phyloP scores from a whole-genome alignment of 139 green algal genomes.

The Volvox africanus region DNA sequence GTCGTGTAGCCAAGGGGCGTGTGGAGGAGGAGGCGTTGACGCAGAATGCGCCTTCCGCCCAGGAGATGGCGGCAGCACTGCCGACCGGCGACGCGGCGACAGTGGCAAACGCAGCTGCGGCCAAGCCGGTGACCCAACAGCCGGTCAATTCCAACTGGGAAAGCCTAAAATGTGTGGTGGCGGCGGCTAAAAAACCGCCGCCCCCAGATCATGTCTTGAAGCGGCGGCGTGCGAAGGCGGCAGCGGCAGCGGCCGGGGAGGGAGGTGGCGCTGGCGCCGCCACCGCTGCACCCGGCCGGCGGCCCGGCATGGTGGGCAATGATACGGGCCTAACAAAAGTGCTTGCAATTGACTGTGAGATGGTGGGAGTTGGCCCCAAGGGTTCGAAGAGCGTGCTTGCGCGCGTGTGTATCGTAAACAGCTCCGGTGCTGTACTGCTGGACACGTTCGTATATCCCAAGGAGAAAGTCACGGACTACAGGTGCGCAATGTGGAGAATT shows the following conservation, averaged over 20 bases:
- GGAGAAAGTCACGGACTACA: conserved; percentile 89
- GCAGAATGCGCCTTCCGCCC: not conserved
- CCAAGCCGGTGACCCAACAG: not conserved
- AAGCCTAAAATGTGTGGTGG: not conserved
- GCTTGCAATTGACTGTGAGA: conserved; percentile 96
- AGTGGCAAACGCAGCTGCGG: not conserved
- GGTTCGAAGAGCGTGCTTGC: conserved; percentile 79
- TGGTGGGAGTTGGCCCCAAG: conserved; percentile 90
- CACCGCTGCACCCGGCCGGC: not conserved
- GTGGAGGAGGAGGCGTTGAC: not conserved
- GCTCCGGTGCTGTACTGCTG: conserved; percentile 81
- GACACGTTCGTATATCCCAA: conserved; percentile 80
- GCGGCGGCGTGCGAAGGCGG: not conserved
- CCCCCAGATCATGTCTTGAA: not conserved
- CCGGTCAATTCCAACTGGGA: conserved; percentile 35
- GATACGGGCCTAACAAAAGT: conserved; percentile 52
- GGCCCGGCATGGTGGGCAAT: not conserved
- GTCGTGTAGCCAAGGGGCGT: not conserved
- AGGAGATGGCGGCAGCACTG: not conserved
- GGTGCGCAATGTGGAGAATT: no score
- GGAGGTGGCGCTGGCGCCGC: not conserved
- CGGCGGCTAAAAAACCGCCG: not conserved
- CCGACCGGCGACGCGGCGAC: not conserved
- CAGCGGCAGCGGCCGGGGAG: not conserved
- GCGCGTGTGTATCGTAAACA: conserved; percentile 85